Evolutionary conservation across 176 grass and related monocot species (phyloP).

Genomic region (Eleusine indica): DNA sequence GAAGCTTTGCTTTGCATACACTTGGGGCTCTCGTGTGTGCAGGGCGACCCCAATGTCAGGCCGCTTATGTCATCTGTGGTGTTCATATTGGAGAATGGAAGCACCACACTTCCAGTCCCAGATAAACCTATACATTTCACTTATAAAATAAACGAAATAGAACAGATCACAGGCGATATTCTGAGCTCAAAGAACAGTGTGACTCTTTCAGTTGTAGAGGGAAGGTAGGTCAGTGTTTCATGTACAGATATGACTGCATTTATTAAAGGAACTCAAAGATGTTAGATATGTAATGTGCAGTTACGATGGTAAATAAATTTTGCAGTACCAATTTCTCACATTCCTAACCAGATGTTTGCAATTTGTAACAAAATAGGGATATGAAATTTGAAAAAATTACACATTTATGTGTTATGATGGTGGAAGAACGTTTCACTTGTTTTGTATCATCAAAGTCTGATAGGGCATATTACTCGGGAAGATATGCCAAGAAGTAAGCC

Average conservation of each 20-base stretch:
- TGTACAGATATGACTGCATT: neutral
- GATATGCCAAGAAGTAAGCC: slow-evolving; percentile 12
- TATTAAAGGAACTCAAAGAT: neutral
- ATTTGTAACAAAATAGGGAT: neutral
- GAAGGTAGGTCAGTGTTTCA: slow-evolving; percentile 4
- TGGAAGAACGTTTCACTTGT: neutral
- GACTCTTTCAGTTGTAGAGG: slow-evolving; percentile 3
- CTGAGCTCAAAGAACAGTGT: neutral
- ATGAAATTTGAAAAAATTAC: neutral
- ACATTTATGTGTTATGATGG: neutral
- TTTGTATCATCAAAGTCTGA: neutral
- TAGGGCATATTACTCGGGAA: neutral
- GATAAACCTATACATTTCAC: neutral
- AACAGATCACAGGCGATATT: neutral
- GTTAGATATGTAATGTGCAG: neutral
- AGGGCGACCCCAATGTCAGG: slow-evolving; percentile 44
- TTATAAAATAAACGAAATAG: neutral
- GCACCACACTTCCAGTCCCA: neutral
- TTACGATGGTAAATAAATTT: neutral
- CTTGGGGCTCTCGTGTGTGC: slow-evolving; percentile 43
- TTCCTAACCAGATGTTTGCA: neutral
- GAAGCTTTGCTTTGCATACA: slow-evolving; percentile 47
- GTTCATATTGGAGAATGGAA: slow-evolving; percentile 39
- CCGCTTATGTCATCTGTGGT: slow-evolving; percentile 42
- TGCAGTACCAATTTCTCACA: neutral